Evolutionary conservation across 78 protist species (phyloP).

Genomic region (slime mould (Dictyostelium discoideum)): dicty_2.7 NC_007088.5:8124001-8124500

Average conservation of each 20-base stretch:
- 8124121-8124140: too few species aligned
- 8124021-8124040: too few species aligned
- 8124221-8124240: not conserved
- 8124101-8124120: too few species aligned
- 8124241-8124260: not conserved
- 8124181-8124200: too few species aligned
- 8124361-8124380: not conserved
- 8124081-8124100: too few species aligned
- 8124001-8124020: too few species aligned
- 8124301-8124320: not conserved
- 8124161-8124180: too few species aligned
- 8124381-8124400: not conserved
- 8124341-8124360: not conserved
- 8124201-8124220: not conserved
- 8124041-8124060: not conserved
- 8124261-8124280: not conserved
- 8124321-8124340: not conserved
- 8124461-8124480: slow-evolving; percentile 36
- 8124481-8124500: slow-evolving; percentile 72
- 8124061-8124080: too few species aligned
- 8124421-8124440: not conserved
- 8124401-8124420: not conserved
- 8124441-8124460: slow-evolving; percentile 15
- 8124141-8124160: too few species aligned
- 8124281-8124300: not conserved